Base-by-base conservation (phyloP, 352 stramenopile species). In the Phytophthora citrophthora region DNA sequence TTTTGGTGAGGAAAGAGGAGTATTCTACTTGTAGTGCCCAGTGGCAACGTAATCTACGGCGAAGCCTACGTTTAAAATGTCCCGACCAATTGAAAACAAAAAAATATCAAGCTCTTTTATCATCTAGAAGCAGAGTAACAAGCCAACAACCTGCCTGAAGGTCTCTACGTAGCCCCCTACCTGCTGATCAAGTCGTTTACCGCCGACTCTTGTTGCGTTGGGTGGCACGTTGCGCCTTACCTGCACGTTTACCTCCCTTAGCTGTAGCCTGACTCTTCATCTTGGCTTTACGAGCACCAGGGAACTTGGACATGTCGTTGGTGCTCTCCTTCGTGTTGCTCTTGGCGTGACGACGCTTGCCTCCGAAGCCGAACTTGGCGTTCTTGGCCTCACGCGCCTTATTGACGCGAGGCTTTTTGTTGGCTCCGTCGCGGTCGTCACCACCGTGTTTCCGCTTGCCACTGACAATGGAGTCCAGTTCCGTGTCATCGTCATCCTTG, bases 341-440 rank as follows among this genome's bases (percentile, higher is more conserved):
- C 77, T 95, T 95, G 39, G 69, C 73, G 31, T 81, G 77, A 27
- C 78, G 76, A 49, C 87, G 91, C 57, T 90, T 91, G 67, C 87
- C 87, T 50, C 87, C 87, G 59, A 93, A 95, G 66, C 87, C 87
- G 65, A 84, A 95, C 72, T 93, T 93, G 53, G 91, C 90, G 74
- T 95, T 64, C 50, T 88, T 86, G 20, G 81, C 72, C 54, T 91
- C 87, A 27, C 87, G 83, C 57, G 70, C 71, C 54, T 73, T 77
- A 65, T 95, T 95, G 18, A 83, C 57, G 16, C 83, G 80, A 6
- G 79, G 85, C 61, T 90, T 91, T 74, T 94, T 93, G 60, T 16
- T 68, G 18, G 43, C 64, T 43, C 65, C 74, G 64, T 88, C 77
- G 43, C 79, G 79, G 62, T 89, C 91, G 50, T 62, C 61, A 48